Conservation (phyloP, 106 monocot genomes). For the Acanthochlamys bracteata region DNA sequence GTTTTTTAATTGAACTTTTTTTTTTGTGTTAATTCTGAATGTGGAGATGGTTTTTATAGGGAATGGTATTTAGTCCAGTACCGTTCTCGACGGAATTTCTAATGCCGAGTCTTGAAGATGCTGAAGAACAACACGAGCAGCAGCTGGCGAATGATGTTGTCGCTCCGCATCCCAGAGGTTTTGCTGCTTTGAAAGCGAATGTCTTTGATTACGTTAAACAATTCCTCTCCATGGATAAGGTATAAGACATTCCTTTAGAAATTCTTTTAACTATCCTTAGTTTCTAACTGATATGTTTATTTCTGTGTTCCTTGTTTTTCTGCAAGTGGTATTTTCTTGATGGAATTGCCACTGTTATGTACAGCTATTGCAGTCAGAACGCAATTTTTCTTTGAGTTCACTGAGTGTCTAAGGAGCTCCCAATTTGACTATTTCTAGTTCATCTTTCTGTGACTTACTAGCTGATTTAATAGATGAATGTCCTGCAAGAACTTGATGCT, state of each 20-base stretch:
- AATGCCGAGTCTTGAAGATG: conserved; percentile 20
- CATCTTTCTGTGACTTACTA: not conserved
- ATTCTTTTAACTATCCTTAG: not conserved
- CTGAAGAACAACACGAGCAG: conserved; percentile 19
- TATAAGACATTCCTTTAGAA: conserved; percentile 13
- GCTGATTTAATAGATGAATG: conserved; percentile 39
- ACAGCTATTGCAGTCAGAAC: no score
- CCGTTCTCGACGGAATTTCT: conserved; percentile 41
- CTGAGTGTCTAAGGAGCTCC: no score
- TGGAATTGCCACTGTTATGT: no score
- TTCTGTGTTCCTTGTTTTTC: no score
- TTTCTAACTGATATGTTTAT: no score
- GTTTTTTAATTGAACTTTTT: not conserved
- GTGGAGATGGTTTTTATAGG: conserved; percentile 21
- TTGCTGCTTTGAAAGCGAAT: conserved; percentile 28
- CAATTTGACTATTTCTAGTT: no score
- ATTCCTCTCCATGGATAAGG: conserved; percentile 25
- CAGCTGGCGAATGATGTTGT: not conserved
- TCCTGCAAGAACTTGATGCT: conserved; percentile 31
- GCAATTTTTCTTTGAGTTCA: no score
- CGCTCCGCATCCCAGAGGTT: conserved; percentile 6
- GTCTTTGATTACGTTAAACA: conserved; percentile 37
- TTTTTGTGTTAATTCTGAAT: not conserved
- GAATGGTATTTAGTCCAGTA: conserved; percentile 75
- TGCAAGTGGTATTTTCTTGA: no score